Percentiles rank a stretch among this genome's conserved stretches.
phyloP scores from a whole-genome alignment of 805 yeast genomes.

The Grigorovia jiainica region DNA sequence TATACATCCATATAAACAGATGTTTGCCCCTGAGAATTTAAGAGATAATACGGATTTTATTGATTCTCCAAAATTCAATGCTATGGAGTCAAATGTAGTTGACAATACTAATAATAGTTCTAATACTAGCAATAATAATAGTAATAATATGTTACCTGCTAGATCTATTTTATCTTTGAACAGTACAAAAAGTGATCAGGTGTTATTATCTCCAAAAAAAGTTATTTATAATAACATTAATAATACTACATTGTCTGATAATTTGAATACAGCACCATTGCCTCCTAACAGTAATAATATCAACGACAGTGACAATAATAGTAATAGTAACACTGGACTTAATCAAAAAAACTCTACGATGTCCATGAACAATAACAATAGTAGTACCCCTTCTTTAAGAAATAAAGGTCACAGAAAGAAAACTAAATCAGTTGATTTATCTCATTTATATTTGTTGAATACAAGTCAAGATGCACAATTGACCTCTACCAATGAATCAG shows the following conservation, averaged over 20 bases:
- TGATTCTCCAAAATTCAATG: no score
- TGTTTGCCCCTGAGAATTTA: not conserved
- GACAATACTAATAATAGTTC: not conserved
- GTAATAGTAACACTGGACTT: not conserved
- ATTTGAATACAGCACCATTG: no score
- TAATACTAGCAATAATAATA: not conserved
- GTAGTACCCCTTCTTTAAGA: not conserved
- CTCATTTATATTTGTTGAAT: constrained; percentile 32
- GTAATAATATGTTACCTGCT: not conserved
- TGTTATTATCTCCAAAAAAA: not conserved
- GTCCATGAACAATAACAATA: no score
- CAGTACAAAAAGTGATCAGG: not conserved
- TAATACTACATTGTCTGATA: no score
- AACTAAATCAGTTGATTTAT: constrained; percentile 30
- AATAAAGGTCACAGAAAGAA: constrained; percentile 9
- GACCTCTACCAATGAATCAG: constrained; percentile 32
- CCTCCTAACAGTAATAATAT: not conserved
- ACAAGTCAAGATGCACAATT: constrained; percentile 26
- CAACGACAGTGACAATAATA: not conserved
- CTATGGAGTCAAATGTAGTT: no score
- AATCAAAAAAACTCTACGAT: no score
- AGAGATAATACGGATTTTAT: no score
- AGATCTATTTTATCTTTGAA: not conserved
- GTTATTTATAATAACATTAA: not conserved
- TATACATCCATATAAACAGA: not conserved